Percentiles rank a stretch among this genome's conserved stretches.
Conservation (phyloP, 1,284 basidiomycete genomes). For the Ustilago crameri region DNA sequence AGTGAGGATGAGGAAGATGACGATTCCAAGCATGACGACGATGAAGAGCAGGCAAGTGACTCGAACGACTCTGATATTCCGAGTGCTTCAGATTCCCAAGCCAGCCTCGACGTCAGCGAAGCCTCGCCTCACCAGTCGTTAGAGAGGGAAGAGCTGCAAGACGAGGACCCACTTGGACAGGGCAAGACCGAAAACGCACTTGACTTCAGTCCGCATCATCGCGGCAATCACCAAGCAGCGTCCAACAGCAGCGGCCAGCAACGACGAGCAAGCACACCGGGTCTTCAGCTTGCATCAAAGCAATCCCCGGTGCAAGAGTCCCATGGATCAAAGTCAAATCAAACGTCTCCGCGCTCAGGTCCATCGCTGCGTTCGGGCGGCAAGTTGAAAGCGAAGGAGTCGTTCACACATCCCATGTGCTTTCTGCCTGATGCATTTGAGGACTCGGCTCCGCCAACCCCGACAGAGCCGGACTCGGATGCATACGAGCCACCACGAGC, state of each 20-base stretch:
- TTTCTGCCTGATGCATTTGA: slow-evolving; percentile 52
- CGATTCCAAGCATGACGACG: slow-evolving; percentile 21
- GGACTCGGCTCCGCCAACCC: slow-evolving; percentile 42
- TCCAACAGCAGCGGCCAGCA: neutral
- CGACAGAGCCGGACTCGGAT: slow-evolving; percentile 33
- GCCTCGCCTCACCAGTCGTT: neutral
- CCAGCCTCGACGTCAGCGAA: neutral
- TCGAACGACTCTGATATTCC: slow-evolving; percentile 13
- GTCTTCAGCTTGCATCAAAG: neutral
- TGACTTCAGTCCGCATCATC: neutral
- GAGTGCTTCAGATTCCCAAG: slow-evolving; percentile 11
- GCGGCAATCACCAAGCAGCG: neutral
- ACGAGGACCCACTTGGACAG: neutral
- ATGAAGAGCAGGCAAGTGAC: neutral
- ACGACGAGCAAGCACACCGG: slow-evolving; percentile 7
- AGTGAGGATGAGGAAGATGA: slow-evolving; percentile 52
- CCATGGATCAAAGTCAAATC: slow-evolving; percentile 5
- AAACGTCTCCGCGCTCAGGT: slow-evolving; percentile 17
- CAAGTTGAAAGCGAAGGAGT: slow-evolving; percentile 28
- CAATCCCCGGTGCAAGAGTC: slow-evolving; percentile 7
- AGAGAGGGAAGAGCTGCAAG: slow-evolving; percentile 1
- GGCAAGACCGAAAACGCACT: neutral
- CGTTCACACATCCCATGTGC: slow-evolving; percentile 47
- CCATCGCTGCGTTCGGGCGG: slow-evolving; percentile 1
- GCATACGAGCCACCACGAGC: slow-evolving; percentile 25